Evolutionary conservation across 306 rosid species (phyloP).

Genomic region (Quercus mongolica): DNA sequence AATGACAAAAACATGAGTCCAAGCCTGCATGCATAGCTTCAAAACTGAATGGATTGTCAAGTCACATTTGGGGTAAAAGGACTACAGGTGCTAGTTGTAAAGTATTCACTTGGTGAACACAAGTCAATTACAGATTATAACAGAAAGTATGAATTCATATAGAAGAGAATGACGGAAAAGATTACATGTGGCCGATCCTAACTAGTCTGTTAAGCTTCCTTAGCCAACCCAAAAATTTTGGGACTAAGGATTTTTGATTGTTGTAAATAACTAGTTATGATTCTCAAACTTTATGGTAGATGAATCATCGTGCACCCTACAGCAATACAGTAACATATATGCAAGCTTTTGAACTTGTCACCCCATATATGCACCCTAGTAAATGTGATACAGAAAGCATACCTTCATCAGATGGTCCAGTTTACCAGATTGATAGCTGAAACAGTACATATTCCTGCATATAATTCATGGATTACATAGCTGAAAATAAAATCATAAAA

Average conservation of each 20-base stretch:
- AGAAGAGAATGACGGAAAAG: no score
- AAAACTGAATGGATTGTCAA: neutral
- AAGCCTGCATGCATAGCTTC: neutral
- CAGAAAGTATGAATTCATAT: no score
- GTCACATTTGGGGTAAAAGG: neutral
- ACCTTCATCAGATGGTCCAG: slow-evolving; percentile 99
- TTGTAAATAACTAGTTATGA: neutral
- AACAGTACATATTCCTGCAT: slow-evolving; percentile 92
- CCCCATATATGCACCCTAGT: neutral
- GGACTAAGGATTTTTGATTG: no score
- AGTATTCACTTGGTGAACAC: no score
- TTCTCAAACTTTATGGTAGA: neutral
- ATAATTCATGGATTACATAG: slow-evolving; percentile 12
- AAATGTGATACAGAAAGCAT: slow-evolving; percentile 18
- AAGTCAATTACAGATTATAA: no score
- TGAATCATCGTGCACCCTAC: neutral
- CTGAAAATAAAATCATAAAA: slow-evolving; percentile 16
- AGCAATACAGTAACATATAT: neutral
- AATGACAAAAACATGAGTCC: neutral
- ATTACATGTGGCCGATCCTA: no score
- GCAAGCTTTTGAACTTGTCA: neutral
- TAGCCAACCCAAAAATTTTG: no score
- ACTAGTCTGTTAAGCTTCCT: no score
- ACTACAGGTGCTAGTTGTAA: neutral
- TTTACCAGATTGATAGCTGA: slow-evolving; percentile 94